phyloP scores from a whole-genome alignment of 371 early-diverging fungal species.

The Lichtheimia ornata region DNA sequence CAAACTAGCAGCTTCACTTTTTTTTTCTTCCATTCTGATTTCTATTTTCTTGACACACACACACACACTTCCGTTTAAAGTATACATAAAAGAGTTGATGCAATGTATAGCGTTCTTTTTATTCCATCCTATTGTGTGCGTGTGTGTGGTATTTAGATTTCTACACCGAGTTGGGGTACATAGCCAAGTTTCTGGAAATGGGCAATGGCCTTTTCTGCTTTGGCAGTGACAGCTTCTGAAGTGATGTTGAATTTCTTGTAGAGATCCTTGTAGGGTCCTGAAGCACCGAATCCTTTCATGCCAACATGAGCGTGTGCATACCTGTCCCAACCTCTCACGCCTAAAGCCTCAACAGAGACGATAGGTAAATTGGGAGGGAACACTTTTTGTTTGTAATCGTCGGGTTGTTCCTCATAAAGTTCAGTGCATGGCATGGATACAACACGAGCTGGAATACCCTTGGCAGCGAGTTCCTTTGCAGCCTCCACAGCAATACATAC shows the following conservation, averaged over 20 bases:
- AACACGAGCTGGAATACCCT: conserved; percentile 65
- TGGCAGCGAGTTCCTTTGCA: conserved; percentile 61
- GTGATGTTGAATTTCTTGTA: conserved; percentile 85
- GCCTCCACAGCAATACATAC: conserved; percentile 82
- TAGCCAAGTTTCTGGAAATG: conserved; percentile 66
- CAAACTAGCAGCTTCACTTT: not conserved
- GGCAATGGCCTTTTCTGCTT: conserved; percentile 74
- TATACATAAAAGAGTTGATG: not conserved
- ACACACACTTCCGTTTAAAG: not conserved
- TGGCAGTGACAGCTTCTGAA: conserved; percentile 70
- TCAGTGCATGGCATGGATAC: conserved; percentile 95
- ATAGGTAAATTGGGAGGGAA: conserved; percentile 78
- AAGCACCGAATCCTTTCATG: conserved; percentile 13
- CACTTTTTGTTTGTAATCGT: conserved; percentile 79
- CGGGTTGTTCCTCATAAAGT: conserved; percentile 85
- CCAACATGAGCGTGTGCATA: conserved; percentile 64
- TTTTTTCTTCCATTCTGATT: too few species aligned
- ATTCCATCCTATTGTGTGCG: not conserved
- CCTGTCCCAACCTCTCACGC: conserved; percentile 88
- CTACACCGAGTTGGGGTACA: conserved; percentile 42
- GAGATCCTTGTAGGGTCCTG: conserved; percentile 76
- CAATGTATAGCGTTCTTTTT: not conserved
- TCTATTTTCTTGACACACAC: too few species aligned
- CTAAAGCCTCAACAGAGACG: conserved; percentile 88
- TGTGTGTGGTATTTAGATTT: conserved; percentile 17